Evolutionary conservation across 169 alveolate species (phyloP).

Genomic region (Besnoitia besnoiti): DNA sequence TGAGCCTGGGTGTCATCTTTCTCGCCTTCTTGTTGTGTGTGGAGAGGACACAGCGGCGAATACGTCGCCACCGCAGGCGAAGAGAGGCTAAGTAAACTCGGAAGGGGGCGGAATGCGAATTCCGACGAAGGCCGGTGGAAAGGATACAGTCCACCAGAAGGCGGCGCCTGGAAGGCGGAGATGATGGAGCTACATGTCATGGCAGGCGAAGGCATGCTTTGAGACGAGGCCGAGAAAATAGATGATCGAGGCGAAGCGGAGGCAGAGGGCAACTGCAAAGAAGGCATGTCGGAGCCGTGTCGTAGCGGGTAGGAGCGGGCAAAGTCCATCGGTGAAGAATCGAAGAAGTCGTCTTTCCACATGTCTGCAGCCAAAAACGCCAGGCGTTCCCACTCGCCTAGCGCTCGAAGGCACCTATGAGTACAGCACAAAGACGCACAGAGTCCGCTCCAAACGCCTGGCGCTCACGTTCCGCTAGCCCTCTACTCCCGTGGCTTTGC

Average conservation of each 20-base stretch:
- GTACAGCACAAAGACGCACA: no score
- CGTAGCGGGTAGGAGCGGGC: not conserved
- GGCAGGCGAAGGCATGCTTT: not conserved
- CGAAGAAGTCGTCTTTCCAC: not conserved
- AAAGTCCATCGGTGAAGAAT: not conserved
- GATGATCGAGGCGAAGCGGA: not conserved
- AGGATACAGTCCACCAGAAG: not conserved
- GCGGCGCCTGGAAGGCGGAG: not conserved
- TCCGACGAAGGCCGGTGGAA: not conserved
- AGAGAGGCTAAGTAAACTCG: no score
- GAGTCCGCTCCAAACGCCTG: no score
- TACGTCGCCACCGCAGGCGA: no score
- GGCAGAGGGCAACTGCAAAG: not conserved
- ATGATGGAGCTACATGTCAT: not conserved
- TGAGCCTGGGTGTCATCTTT: not conserved
- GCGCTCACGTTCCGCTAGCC: no score
- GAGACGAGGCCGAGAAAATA: not conserved
- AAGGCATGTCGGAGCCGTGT: not conserved
- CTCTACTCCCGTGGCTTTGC: no score
- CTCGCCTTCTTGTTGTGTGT: not conserved
- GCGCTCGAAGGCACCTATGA: constrained; percentile 51
- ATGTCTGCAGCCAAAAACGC: constrained; percentile 9
- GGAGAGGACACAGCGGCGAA: not conserved
- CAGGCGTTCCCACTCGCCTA: constrained; percentile 54
- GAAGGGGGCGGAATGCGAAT: not conserved